A percentile compares a stretch with the other conserved stretches of the same genome.
phyloP scores from a whole-genome alignment of 2,329 filamentous ascomycete genomes.

The Penicillium sp. region DNA sequence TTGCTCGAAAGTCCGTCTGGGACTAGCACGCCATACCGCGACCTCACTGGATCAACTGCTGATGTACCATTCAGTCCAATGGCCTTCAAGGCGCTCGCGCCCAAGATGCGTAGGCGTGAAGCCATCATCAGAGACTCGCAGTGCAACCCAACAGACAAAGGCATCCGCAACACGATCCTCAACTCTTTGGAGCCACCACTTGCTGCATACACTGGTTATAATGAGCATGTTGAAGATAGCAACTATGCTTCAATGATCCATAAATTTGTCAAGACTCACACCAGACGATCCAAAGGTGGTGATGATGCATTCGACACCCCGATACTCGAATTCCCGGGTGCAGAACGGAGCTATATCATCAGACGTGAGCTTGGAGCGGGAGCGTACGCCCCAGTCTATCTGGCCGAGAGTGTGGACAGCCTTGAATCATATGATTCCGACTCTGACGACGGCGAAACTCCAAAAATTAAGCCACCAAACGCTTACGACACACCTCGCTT shows the following conservation, averaged over 20 bases:
- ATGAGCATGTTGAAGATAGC: conserved; percentile 67
- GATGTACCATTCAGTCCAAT: conserved; percentile 41
- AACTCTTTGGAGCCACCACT: conserved; percentile 73
- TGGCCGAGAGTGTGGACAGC: conserved; percentile 73
- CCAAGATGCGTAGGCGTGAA: conserved; percentile 39
- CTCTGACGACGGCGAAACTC: conserved; percentile 39
- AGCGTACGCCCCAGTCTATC: conserved; percentile 92
- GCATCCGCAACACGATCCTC: conserved; percentile 73
- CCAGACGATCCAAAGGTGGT: conserved; percentile 47
- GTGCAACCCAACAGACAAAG: conserved; percentile 87
- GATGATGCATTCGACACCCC: conserved; percentile 65
- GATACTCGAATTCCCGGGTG: conserved; percentile 67
- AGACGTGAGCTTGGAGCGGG: conserved; percentile 87
- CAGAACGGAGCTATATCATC: conserved; percentile 70
- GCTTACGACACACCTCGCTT: conserved; percentile 46
- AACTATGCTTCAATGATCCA: conserved; percentile 75
- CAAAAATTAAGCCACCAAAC: conserved; percentile 39
- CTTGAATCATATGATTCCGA: conserved; percentile 40
- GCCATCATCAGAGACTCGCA: conserved; percentile 79
- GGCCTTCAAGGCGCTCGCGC: conserved; percentile 38
- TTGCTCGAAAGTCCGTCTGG: conserved; percentile 72
- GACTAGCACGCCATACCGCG: conserved; percentile 60
- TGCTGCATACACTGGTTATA: conserved; percentile 74
- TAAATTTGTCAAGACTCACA: conserved; percentile 73
- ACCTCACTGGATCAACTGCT: conserved; percentile 40